Base-by-base conservation (phyloP, 345 rosid genomes). In the Excoecaria agallocha region DNA sequence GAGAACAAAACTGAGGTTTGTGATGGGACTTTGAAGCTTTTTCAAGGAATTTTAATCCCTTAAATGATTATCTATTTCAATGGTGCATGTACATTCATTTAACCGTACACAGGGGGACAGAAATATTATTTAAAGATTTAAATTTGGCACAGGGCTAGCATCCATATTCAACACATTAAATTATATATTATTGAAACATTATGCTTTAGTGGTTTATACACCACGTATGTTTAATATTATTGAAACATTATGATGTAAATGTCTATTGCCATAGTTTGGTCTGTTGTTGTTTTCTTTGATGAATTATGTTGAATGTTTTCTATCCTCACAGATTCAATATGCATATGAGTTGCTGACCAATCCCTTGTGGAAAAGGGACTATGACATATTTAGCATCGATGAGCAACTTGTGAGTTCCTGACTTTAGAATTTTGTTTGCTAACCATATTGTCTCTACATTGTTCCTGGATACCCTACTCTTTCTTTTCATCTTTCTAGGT, bases 311-410 rank as follows among this genome's bases (percentile, higher is more conserved):
- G 55, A 57, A 51, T 37, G 11, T 51, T 13, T 65, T 49, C 63
- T 68, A 20, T 80, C 19, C 19, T 65, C 77, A 85, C 90, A 94
- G 98, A 81, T 86, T 57, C 92, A 73, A 55, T 92, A 92, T 84
- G 93, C 95, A 35, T 92, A 87, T 76, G 98, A 94, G 84, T 77
- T 94, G 72, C 80, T 94, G 80, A 86, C 77, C 6, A 86, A 92
- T 87, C 84, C 83, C 55, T 65, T 83, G 52, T 89, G 94, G 97
- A 94, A 89, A 88, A 86, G 95, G 76, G 89, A 92, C 75, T 94
- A 89, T 82, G 97, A 91, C 70, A 24, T 86, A 8, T 94, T 88
- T 76, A 87, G 88, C 70, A 81, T 94, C 76, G 97, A 94, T 74
- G 95, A 94, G 82, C 86, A 90, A 58, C 78, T 48, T 60, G 98